Evolutionary conservation across 106 monocot genomes (phyloP).

Genomic region (Dendrobium huoshanense): DNA sequence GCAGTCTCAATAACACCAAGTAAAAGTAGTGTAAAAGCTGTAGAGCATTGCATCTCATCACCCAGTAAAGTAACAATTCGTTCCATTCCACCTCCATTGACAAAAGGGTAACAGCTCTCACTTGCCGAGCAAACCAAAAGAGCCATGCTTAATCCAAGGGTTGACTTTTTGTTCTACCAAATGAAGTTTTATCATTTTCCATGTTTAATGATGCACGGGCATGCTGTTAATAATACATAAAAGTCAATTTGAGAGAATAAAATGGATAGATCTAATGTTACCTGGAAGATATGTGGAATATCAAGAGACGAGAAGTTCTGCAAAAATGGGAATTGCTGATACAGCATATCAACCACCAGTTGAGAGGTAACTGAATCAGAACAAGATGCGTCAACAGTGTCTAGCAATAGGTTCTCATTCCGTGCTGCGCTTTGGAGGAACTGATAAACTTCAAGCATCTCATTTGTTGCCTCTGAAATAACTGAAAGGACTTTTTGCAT

Average conservation of each 20-base stretch:
- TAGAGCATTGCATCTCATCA: constrained; percentile 36
- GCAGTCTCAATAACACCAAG: constrained; percentile 74
- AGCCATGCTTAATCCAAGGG: constrained; percentile 44
- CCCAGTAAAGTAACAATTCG: constrained; percentile 49
- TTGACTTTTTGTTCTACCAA: constrained; percentile 46
- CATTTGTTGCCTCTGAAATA: constrained; percentile 45
- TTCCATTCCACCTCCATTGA: constrained; percentile 71
- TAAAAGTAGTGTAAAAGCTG: constrained; percentile 44
- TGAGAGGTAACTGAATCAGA: constrained; percentile 34
- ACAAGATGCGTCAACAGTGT: constrained; percentile 13
- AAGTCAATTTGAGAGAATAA: background rate
- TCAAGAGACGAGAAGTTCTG: constrained; percentile 22
- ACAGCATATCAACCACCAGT: constrained; percentile 50
- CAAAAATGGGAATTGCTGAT: constrained; percentile 40
- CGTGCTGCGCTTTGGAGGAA: constrained; percentile 10
- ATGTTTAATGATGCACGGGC: background rate
- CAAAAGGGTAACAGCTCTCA: constrained; percentile 74
- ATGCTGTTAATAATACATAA: background rate
- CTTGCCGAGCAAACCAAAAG: constrained; percentile 68
- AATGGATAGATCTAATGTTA: constrained; percentile 6
- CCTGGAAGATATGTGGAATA: constrained; percentile 36
- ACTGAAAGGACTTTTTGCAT: constrained; percentile 14
- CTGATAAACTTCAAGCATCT: constrained; percentile 46
- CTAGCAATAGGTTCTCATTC: constrained; percentile 18
- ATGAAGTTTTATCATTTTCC: background rate